Base-by-base conservation (phyloP, 148 eudicot genomes). In the Chenopodium quinoa region DNA sequence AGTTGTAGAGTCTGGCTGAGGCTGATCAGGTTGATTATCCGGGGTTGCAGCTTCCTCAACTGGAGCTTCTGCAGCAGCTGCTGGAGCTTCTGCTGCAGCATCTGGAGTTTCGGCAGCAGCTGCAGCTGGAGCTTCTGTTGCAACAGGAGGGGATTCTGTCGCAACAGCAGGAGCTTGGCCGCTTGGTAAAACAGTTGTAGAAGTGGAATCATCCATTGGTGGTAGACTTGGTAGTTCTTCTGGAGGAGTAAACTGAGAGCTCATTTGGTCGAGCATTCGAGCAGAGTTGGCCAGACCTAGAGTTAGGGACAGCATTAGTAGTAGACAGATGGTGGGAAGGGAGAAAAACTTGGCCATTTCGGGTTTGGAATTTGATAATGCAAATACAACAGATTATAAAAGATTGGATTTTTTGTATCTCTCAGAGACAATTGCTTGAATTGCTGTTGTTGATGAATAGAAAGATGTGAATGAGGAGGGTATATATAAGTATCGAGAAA, bases 211-310 rank as follows among this genome's bases (percentile, higher is more conserved):
- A 0, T 69, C 86, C 14, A 77, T 70, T 0, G 89, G 83, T 7
- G 88, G 86, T 29, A 83, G 64, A 13, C 82, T 86, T 1, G 92
- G 86, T n/a, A 73, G 79, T 64, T 83, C 87, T 0, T 64, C 46
- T 27, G 67, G 80, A 9, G 91, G 88, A 29, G 83, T 62, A 27
- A 74, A 47, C 71, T 82, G 81, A 34, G 90, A 82, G 84, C 80
- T 83, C 4, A 69, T 82, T 34, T 92, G 86, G 19, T 88, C 86
- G 2, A 94, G 94, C 64, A 92, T 70, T 72, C 98, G 90, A 65
- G 98, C 89, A 0, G 94, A 85, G 79, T 22, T 87, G 64, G 84
- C 88, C 5, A 81, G 77, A 31, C 84, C 82, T 52, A 91, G 46
- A 65, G 86, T 66, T 44, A 86, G 78, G 84, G 86, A 74, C 44